Evolutionary conservation across 2,329 filamentous ascomycete genomes (phyloP).

Genomic region (Fusarium annulatum): DNA sequence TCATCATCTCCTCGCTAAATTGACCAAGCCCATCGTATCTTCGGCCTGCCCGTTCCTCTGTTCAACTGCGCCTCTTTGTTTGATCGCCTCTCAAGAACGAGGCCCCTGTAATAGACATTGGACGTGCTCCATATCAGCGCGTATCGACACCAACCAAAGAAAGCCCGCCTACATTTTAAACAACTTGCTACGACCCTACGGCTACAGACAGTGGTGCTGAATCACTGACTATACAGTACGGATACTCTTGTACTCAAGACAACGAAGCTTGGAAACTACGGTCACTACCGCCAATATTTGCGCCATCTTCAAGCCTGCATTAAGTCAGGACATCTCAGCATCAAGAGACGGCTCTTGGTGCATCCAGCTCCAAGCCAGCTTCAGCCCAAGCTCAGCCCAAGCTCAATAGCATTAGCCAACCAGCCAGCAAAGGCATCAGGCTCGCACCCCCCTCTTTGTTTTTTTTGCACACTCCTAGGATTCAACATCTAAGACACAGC

Average conservation of each 20-base stretch:
- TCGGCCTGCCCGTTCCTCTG: constrained; percentile 1
- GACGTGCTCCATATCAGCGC: constrained; percentile 12
- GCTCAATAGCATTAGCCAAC: constrained; percentile 24
- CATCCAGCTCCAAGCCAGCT: constrained; percentile 1
- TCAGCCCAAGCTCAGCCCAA: constrained; percentile 32
- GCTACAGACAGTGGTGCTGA: neutral
- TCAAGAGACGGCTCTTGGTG: constrained; percentile 10
- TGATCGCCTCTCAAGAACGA: constrained; percentile 10
- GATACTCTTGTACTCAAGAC: neutral
- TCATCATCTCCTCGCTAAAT: neutral
- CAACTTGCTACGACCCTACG: constrained; percentile 1
- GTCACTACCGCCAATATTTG: neutral
- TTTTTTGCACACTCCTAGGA: constrained; percentile 3
- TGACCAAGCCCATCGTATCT: neutral
- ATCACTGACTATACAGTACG: neutral
- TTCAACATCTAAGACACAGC: constrained; percentile 4
- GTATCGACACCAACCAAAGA: constrained; percentile 16
- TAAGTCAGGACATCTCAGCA: constrained; percentile 7
- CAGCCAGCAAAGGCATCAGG: constrained; percentile 15
- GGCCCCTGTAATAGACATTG: constrained; percentile 6
- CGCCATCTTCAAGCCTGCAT: constrained; percentile 14
- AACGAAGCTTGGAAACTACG: neutral
- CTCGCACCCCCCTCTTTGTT: constrained; percentile 26
- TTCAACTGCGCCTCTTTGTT: constrained; percentile 27
- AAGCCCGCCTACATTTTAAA: constrained; percentile 7